Evolutionary conservation across 805 yeast genomes (phyloP).

Genomic region (Starmerella geochares): DNA sequence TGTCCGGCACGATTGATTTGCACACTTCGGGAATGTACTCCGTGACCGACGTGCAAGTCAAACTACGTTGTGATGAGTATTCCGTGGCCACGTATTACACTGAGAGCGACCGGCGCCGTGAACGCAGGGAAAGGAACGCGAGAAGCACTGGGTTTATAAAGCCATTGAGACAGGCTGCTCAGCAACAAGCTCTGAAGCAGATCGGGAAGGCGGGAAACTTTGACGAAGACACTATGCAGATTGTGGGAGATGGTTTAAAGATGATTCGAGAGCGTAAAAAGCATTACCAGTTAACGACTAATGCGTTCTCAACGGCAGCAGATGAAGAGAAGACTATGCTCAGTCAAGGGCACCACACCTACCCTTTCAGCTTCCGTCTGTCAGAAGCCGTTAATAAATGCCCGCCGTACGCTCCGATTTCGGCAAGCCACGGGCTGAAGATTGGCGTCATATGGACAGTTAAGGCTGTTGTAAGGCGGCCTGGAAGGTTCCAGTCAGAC

Average conservation of each 20-base stretch:
- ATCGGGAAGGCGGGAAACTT: not conserved
- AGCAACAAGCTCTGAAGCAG: conserved; percentile 2
- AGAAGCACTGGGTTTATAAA: not conserved
- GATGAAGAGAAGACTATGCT: conserved; percentile 1
- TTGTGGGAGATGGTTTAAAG: not conserved
- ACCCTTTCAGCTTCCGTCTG: conserved; percentile 10
- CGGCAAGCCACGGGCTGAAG: not conserved
- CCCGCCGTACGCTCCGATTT: conserved; percentile 9
- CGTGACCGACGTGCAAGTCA: conserved; percentile 2
- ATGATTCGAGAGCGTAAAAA: not conserved
- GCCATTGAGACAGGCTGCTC: not conserved
- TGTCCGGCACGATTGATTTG: conserved; percentile 5
- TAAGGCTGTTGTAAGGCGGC: conserved; percentile 6
- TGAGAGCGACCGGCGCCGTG: not conserved
- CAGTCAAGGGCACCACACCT: conserved; percentile 8
- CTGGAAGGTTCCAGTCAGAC: not conserved
- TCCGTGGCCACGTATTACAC: not conserved
- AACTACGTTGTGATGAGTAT: conserved; percentile 11
- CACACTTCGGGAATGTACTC: not conserved
- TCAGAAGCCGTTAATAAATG: conserved; percentile 2
- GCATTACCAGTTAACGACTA: not conserved
- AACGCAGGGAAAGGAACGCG: not conserved
- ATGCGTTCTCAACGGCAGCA: not conserved
- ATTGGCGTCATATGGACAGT: conserved; percentile 9
- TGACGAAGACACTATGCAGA: conserved; percentile 3